Percentiles rank a stretch among this genome's conserved stretches.
phyloP scores from a whole-genome alignment of 192 early-diverging fungal species.

The Backusella parvicylindrica region DNA sequence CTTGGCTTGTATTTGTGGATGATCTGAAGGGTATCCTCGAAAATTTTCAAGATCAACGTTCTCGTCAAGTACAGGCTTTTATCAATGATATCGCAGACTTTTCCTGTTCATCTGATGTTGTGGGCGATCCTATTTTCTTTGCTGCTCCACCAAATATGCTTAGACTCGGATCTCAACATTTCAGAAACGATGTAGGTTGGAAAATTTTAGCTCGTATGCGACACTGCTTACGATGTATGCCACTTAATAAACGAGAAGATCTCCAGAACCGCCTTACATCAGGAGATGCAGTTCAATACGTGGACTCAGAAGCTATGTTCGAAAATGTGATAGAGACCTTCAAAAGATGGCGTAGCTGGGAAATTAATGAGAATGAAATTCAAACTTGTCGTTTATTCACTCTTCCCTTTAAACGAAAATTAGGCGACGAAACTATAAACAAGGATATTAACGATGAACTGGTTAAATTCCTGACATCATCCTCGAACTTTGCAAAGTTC shows the following conservation, averaged over 20 bases:
- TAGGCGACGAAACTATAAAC: background rate
- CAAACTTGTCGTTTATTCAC: slow-evolving; percentile 43
- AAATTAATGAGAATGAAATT: slow-evolving; percentile 46
- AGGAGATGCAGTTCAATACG: slow-evolving; percentile 27
- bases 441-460: slow-evolving; percentile 20
- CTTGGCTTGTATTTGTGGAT: slow-evolving; percentile 61
- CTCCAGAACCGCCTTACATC: slow-evolving; percentile 44
- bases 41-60: slow-evolving; percentile 43
- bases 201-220: slow-evolving; percentile 66
- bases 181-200: slow-evolving; percentile 72
- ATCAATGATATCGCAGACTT: slow-evolving; percentile 51
- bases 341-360: slow-evolving; percentile 61
- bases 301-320: slow-evolving; percentile 43
- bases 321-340: slow-evolving; percentile 41
- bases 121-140: slow-evolving; percentile 65
- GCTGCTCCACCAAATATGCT: slow-evolving; percentile 61
- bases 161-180: slow-evolving; percentile 54
- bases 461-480: slow-evolving; percentile 31
- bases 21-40: slow-evolving; percentile 51
- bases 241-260: slow-evolving; percentile 19
- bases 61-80: slow-evolving; percentile 53
- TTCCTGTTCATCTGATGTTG: slow-evolving; percentile 34
- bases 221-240: slow-evolving; percentile 52
- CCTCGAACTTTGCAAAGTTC: slow-evolving; percentile 38
- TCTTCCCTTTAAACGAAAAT: slow-evolving; percentile 37